These are phyloP conservation scores for Tricholoma flavovirens DNA, from an alignment of 768 basidiomycete genomes.

Conservation along the genomic window DNA sequence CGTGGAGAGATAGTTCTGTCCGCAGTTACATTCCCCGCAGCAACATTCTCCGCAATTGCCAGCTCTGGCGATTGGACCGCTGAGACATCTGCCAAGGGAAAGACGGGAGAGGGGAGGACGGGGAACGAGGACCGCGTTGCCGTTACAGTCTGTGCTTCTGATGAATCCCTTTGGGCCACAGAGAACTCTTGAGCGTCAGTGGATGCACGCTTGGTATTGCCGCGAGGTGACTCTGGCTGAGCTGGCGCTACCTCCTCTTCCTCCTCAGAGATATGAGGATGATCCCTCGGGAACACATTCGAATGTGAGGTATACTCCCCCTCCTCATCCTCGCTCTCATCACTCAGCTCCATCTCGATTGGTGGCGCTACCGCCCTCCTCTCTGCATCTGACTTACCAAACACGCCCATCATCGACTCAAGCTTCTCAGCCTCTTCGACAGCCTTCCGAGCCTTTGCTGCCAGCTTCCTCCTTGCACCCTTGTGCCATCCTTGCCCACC, in stretches of 20 bases:
- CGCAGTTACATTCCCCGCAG: not conserved
- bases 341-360: constrained; percentile 70
- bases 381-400: constrained; percentile 19
- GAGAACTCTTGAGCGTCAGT: constrained; percentile 9
- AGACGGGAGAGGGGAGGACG: constrained; percentile 16
- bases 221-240: constrained; percentile 8
- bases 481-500: constrained; percentile 58
- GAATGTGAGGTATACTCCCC: constrained; percentile 36
- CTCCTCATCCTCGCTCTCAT: constrained; percentile 71
- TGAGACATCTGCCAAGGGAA: not conserved
- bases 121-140: constrained; percentile 26
- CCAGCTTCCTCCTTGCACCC: constrained; percentile 57
- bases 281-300: constrained; percentile 34
- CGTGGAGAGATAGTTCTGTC: not conserved
- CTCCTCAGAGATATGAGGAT: constrained; percentile 66
- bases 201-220: constrained; percentile 2
- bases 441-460: constrained; percentile 60
- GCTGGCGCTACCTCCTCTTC: constrained; percentile 42
- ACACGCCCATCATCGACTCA: constrained; percentile 33
- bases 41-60: not conserved
- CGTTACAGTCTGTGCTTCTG: constrained; percentile 33
- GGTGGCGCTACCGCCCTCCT: constrained; percentile 42
- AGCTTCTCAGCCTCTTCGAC: constrained; percentile 52
- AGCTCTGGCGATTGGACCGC: constrained; percentile 1
- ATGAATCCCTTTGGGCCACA: constrained; percentile 25